These are phyloP conservation scores for Ilex asprella DNA, from an alignment of 257 asterid genomes.

Conservation along the genomic window DNA sequence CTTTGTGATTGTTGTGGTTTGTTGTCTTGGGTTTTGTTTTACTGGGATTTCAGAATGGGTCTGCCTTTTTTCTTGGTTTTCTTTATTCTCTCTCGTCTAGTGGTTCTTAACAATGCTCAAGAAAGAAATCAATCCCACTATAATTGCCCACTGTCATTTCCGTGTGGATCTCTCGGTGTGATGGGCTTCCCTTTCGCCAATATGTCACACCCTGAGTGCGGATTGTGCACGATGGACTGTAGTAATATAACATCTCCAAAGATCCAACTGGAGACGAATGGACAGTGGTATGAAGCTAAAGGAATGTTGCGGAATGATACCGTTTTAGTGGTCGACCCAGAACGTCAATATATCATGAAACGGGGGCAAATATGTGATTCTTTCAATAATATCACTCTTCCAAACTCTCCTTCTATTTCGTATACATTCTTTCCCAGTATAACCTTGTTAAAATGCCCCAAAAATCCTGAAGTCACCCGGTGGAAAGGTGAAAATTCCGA, in stretches of 20 bases:
- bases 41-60: too few relatives aligned
- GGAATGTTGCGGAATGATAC: background rate
- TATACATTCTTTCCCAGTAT: too few relatives aligned
- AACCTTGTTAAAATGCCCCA: background rate
- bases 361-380: constrained; percentile 8
- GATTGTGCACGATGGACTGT: constrained; percentile 22
- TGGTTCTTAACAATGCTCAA: background rate
- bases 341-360: background rate
- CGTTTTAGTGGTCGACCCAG: constrained; percentile 3
- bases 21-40: too few relatives aligned
- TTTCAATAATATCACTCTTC: background rate
- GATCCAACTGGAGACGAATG: constrained; percentile 13
- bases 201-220: constrained; percentile 13
- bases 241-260: constrained; percentile 2
- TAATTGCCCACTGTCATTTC: background rate
- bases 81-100: background rate
- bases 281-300: constrained; percentile 1
- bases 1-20: too few relatives aligned
- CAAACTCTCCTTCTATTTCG: too few relatives aligned
- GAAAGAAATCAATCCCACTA: background rate
- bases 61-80: background rate
- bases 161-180: constrained; percentile 19
- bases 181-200: constrained; percentile 26
- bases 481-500: too few relatives aligned
- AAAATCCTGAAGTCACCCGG: too few relatives aligned